Percentiles rank a stretch among this genome's conserved stretches.
Conservation (phyloP, 805 yeast species). For the Nakazawaea anatomiae region DNA sequence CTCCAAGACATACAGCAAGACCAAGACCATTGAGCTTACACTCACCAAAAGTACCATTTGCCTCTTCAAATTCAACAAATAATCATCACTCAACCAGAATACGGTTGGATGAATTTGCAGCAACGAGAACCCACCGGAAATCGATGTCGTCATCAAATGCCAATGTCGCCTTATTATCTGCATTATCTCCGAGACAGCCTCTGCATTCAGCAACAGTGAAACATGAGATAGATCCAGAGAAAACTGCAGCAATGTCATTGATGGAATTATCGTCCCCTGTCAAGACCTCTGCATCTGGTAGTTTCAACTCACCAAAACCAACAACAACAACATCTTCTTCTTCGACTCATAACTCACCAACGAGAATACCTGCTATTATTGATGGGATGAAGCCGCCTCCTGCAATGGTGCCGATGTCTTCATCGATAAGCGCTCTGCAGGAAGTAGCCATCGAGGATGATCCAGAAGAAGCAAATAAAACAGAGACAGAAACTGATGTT, state of each 20-base stretch:
- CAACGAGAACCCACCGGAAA: slow-evolving; percentile 1
- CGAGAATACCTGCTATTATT: background rate
- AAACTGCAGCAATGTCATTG: slow-evolving; percentile 50
- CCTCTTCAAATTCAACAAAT: background rate
- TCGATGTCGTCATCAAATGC: slow-evolving; percentile 4
- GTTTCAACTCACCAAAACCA: background rate
- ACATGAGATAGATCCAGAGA: slow-evolving; percentile 28
- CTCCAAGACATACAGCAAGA: background rate
- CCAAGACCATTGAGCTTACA: slow-evolving; percentile 10
- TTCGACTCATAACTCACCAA: slow-evolving; percentile 3
- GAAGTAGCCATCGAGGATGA: background rate
- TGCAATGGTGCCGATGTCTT: background rate
- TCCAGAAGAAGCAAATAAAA: slow-evolving; percentile 8
- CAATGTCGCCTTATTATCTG: slow-evolving; percentile 7
- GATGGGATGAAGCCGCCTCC: background rate
- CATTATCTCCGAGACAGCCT: slow-evolving; percentile 8
- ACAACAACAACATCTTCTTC: background rate
- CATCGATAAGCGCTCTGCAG: background rate
- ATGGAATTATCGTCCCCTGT: slow-evolving; percentile 51
- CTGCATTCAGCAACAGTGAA: background rate
- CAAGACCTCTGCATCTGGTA: slow-evolving; percentile 12
- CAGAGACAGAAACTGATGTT: slow-evolving; percentile 11
- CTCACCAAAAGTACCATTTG: background rate
- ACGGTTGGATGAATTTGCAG: slow-evolving; percentile 10
- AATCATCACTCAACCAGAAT: background rate